Evolutionary conservation across 1,284 basidiomycete genomes (phyloP).

Genomic region (Leccinum proximum): DNA sequence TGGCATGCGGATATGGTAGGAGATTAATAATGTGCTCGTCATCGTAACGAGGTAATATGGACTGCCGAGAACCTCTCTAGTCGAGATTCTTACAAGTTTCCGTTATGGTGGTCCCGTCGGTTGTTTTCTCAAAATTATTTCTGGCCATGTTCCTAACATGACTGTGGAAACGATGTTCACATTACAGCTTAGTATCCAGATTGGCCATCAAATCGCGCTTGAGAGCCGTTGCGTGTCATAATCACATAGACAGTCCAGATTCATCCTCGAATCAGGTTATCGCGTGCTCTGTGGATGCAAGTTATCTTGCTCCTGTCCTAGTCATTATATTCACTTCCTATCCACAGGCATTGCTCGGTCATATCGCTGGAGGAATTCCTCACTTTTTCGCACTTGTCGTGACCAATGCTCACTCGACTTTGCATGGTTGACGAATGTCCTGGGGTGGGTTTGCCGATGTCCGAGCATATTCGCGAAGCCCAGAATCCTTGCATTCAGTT

Average conservation of each 20-base stretch:
- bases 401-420: conserved; percentile 31
- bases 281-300: conserved; percentile 36
- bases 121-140: neutral
- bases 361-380: conserved; percentile 32
- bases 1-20: conserved; percentile 37
- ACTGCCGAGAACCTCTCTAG: neutral
- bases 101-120: conserved; percentile 24
- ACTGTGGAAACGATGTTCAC: conserved; percentile 13
- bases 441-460: conserved; percentile 42
- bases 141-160: conserved; percentile 3
- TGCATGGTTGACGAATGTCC: conserved; percentile 36
- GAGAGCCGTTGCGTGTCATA: conserved; percentile 22
- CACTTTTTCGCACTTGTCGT: conserved; percentile 44
- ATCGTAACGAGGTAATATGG: conserved; percentile 70
- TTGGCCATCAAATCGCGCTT: conserved; percentile 19
- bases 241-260: conserved; percentile 17
- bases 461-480: conserved; percentile 36
- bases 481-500: conserved; percentile 41
- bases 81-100: conserved; percentile 13
- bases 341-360: conserved; percentile 30
- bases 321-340: conserved; percentile 10
- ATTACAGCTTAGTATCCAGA: conserved; percentile 16
- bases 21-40: conserved; percentile 80
- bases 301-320: conserved; percentile 13
- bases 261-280: conserved; percentile 37